These are phyloP conservation scores for Pleurotus ostreatus DNA, from an alignment of 768 basidiomycete species.

Conservation along the genomic window DNA sequence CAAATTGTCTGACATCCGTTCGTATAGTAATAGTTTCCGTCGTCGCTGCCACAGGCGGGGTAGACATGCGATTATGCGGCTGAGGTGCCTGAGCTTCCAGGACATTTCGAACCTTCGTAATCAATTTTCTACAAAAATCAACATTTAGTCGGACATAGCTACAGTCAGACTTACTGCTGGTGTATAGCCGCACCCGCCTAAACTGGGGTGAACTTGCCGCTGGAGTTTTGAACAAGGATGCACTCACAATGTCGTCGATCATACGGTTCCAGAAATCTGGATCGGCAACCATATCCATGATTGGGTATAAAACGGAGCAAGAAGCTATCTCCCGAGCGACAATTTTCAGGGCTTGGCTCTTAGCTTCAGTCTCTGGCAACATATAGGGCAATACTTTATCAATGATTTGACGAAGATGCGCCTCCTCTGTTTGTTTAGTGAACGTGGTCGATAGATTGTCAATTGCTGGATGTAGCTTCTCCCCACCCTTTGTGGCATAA, in stretches of 20 bases:
- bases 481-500: slow-evolving; percentile 63
- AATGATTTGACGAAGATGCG: slow-evolving; percentile 70
- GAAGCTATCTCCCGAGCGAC: slow-evolving; percentile 80
- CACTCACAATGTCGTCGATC: slow-evolving; percentile 86
- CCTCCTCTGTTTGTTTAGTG: slow-evolving; percentile 86
- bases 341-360: slow-evolving; percentile 65
- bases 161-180: slow-evolving; percentile 34
- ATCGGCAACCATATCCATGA: slow-evolving; percentile 91
- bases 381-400: slow-evolving; percentile 69
- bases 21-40: slow-evolving; percentile 78
- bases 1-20: slow-evolving; percentile 81
- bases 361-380: slow-evolving; percentile 71
- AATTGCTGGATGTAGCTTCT: slow-evolving; percentile 79
- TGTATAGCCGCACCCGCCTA: slow-evolving; percentile 51
- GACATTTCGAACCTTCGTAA: slow-evolving; percentile 82
- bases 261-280: slow-evolving; percentile 96
- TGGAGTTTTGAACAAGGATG: not conserved
- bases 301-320: slow-evolving; percentile 78
- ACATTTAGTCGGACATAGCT: too few relatives aligned
- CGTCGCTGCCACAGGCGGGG: slow-evolving; percentile 29
- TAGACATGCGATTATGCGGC: slow-evolving; percentile 37
- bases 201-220: not conserved
- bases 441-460: slow-evolving; percentile 86
- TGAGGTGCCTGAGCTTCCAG: slow-evolving; percentile 75
- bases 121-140: slow-evolving; percentile 55